Evolutionary conservation across 2,329 filamentous ascomycete genomes (phyloP).

Genomic region (Epichloe sylvatica): DNA sequence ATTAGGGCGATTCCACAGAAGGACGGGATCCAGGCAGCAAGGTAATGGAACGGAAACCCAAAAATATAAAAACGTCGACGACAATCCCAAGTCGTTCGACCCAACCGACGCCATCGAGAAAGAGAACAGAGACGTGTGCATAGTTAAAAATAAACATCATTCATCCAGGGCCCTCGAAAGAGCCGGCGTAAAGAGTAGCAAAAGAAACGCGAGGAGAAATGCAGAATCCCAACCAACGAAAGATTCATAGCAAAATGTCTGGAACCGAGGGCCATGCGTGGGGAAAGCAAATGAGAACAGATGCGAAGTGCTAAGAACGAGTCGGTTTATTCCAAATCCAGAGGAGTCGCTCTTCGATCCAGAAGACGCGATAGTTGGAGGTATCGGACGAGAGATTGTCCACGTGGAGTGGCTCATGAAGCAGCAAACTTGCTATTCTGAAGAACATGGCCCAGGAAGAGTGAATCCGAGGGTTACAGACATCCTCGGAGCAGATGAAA

Average conservation of each 20-base stretch:
- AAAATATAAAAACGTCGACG: conserved; percentile 4
- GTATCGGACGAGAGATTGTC: conserved; percentile 15
- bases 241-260: conserved; percentile 7
- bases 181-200: background rate
- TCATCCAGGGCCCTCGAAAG: conserved; percentile 17
- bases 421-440: conserved; percentile 19
- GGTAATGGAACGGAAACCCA: conserved; percentile 12
- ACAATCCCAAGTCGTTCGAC: background rate
- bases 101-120: conserved; percentile 16
- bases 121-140: background rate
- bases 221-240: conserved; percentile 11
- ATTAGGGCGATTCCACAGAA: conserved; percentile 14
- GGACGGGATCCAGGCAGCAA: conserved; percentile 22
- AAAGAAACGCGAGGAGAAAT: background rate
- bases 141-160: conserved; percentile 17
- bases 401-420: conserved; percentile 11
- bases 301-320: conserved; percentile 2
- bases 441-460: conserved; percentile 13
- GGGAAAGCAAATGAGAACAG: background rate
- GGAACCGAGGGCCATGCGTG: conserved; percentile 1
- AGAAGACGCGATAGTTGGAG: conserved; percentile 8
- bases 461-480: conserved; percentile 8
- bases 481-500: conserved; percentile 13
- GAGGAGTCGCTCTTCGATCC: conserved; percentile 3
- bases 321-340: conserved; percentile 4